phyloP scores from a whole-genome alignment of 345 rosid genomes.

The Iberis pinnata region DNA sequence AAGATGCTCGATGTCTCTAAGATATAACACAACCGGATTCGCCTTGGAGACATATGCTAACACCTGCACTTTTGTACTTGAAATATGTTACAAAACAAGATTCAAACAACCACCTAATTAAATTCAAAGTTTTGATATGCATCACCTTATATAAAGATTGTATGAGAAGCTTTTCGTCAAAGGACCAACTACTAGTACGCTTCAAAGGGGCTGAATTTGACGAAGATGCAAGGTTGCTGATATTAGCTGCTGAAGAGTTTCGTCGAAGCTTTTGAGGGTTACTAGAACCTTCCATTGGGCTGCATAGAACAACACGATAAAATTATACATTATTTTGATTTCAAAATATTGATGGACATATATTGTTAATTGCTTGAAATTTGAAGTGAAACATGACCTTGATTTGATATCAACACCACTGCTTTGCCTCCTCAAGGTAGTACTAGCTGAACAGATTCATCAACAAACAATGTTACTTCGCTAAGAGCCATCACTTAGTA shows the following conservation, averaged over 20 bases:
- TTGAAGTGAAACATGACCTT: slow-evolving; percentile 34
- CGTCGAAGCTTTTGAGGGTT: slow-evolving; percentile 51
- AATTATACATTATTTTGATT: neutral
- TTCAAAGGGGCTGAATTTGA: slow-evolving; percentile 54
- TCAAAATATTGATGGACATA: neutral
- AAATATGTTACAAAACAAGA: neutral
- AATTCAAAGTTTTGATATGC: neutral
- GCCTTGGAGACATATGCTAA: slow-evolving; percentile 69
- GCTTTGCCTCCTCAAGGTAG: slow-evolving; percentile 58
- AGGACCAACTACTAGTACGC: slow-evolving; percentile 65
- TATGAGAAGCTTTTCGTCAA: slow-evolving; percentile 78
- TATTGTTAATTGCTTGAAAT: slow-evolving; percentile 4
- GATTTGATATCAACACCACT: slow-evolving; percentile 59
- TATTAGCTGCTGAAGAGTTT: slow-evolving; percentile 65
- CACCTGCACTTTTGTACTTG: slow-evolving; percentile 41
- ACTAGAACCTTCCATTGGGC: slow-evolving; percentile 43
- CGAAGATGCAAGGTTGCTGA: slow-evolving; percentile 43
- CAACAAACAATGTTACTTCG: neutral
- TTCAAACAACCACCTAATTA: neutral
- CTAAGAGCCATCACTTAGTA: neutral
- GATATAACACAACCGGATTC: slow-evolving; percentile 63
- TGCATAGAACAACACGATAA: slow-evolving; percentile 20
- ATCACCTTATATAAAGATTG: slow-evolving; percentile 77
- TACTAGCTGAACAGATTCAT: slow-evolving; percentile 35
- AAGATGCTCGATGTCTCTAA: slow-evolving; percentile 69